Percentiles rank a stretch among this genome's conserved stretches.
phyloP scores from a whole-genome alignment of 140 eudicot genomes.

The Flaveria floridana region DNA sequence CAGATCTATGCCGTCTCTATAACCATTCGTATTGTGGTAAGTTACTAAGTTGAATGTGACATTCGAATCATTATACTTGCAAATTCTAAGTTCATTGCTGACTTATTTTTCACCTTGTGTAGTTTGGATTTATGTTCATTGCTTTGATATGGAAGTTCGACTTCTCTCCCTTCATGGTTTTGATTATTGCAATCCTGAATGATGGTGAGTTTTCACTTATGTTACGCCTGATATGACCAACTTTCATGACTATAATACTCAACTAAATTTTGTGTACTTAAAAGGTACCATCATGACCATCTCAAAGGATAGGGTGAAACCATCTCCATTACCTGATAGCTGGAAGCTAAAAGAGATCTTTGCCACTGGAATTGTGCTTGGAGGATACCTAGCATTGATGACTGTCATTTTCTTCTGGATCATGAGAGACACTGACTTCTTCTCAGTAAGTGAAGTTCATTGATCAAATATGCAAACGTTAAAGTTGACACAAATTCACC shows the following conservation, averaged over 20 bases:
- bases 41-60: conserved; percentile 43
- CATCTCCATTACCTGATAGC: conserved; percentile 78
- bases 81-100: conserved; percentile 4
- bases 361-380: conserved; percentile 79
- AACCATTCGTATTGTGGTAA: conserved; percentile 83
- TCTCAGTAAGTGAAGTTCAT: conserved; percentile 36
- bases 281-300: conserved; percentile 72
- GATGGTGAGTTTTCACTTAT: conserved; percentile 51
- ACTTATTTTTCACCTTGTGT: conserved; percentile 26
- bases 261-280: background rate
- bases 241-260: background rate
- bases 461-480: background rate
- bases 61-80: conserved; percentile 12
- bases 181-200: conserved; percentile 62
- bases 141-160: conserved; percentile 79
- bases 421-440: conserved; percentile 53
- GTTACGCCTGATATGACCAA: background rate
- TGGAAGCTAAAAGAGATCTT: conserved; percentile 79
- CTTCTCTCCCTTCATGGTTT: conserved; percentile 73
- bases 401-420: conserved; percentile 76
- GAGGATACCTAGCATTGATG: conserved; percentile 72
- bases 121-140: conserved; percentile 80
- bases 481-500: background rate
- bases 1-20: conserved; percentile 82
- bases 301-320: conserved; percentile 77